These are phyloP conservation scores for Ceratocystis diversiconidia DNA, from an alignment of 2,329 filamentous ascomycete species.

Conservation along the genomic window DNA sequence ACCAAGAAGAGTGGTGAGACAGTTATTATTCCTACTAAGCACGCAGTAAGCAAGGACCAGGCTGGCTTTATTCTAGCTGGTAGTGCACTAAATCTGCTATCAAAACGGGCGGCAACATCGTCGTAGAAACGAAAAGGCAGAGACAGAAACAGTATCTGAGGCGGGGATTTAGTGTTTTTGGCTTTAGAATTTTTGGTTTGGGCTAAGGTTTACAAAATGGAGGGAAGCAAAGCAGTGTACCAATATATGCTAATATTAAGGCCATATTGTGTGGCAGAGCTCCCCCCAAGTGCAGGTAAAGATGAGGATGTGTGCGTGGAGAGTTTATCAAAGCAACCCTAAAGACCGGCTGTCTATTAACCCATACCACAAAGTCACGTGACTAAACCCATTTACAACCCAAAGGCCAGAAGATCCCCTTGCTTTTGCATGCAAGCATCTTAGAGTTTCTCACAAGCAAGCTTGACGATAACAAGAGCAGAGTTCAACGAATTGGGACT, in stretches of 20 bases:
- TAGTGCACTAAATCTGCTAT: slow-evolving; percentile 81
- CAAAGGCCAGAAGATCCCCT: background rate
- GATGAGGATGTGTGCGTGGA: no score
- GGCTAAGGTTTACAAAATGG: background rate
- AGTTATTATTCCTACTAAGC: slow-evolving; percentile 61
- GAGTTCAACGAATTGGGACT: background rate
- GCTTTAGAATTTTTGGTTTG: background rate
- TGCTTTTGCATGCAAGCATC: slow-evolving; percentile 1
- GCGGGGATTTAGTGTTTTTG: background rate
- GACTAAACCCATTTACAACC: background rate
- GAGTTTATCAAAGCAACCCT: background rate
- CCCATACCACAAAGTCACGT: background rate
- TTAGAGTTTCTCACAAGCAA: background rate
- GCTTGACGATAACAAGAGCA: background rate
- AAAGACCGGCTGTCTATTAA: background rate
- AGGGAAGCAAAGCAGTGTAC: background rate
- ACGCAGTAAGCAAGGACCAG: slow-evolving; percentile 81
- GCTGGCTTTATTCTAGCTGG: slow-evolving; percentile 84
- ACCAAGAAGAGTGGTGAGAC: slow-evolving; percentile 48
- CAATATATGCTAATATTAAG: background rate
- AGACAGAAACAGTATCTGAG: background rate
- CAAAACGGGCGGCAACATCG: slow-evolving; percentile 33
- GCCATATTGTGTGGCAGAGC: background rate
- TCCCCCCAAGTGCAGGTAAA: background rate
- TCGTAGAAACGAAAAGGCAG: background rate